Conservation (phyloP, 2,329 filamentous ascomycete genomes). For the Neonectria neomacrospora region DNA sequence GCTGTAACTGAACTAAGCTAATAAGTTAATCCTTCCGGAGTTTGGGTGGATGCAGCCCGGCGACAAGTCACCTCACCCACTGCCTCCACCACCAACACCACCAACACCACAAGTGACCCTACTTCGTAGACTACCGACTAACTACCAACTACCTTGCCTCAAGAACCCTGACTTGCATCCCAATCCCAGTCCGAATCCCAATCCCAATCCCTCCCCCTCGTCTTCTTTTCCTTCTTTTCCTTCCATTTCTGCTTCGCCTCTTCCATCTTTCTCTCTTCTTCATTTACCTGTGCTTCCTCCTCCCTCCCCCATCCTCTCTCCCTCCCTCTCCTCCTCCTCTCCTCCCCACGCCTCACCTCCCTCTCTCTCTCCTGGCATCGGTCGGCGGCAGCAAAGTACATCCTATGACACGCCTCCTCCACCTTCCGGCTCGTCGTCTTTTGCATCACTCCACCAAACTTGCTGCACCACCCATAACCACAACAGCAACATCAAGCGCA, state of each 20-base stretch:
- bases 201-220: constrained; percentile 1
- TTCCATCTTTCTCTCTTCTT: background rate
- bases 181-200: no score
- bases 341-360: background rate
- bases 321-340: background rate
- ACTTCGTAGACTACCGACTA: background rate
- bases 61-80: background rate
- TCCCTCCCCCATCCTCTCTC: constrained; percentile 4
- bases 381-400: background rate
- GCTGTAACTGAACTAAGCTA: background rate
- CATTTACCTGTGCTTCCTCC: constrained; percentile 6
- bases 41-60: background rate
- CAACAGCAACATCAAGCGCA: constrained; percentile 6
- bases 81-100: background rate
- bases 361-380: background rate
- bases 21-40: constrained; percentile 3
- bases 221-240: constrained; percentile 12
- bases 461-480: constrained; percentile 1
- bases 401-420: constrained; percentile 41
- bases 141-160: background rate
- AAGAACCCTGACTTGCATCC: background rate
- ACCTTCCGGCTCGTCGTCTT: constrained; percentile 34
- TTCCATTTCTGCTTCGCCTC: constrained; percentile 4
- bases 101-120: background rate
- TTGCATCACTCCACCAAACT: constrained; percentile 27